Evolutionary conservation across 2,329 filamentous ascomycete genomes (phyloP).

Genomic region (Neurospora sp.): DNA sequence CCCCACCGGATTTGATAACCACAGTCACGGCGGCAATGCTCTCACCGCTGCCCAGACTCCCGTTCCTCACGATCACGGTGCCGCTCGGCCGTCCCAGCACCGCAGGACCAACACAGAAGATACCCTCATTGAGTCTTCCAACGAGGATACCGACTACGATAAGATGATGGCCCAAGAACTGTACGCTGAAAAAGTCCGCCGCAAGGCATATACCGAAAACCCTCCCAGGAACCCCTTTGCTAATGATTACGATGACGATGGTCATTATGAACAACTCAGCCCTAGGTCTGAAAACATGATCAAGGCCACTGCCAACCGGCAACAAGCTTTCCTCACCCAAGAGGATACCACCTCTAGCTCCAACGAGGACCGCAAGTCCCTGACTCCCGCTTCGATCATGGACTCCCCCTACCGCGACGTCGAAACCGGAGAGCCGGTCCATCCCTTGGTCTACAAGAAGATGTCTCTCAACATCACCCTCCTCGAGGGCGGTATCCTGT

Average conservation of each 20-base stretch:
- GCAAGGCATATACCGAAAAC: slow-evolving; percentile 1
- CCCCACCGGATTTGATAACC: slow-evolving; percentile 33
- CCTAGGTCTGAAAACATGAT: slow-evolving; percentile 37
- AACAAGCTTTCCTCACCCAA: background rate
- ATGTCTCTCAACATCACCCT: slow-evolving; percentile 65
- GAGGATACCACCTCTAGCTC: slow-evolving; percentile 12
- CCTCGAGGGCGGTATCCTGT: slow-evolving; percentile 68
- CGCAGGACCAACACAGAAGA: slow-evolving; percentile 22
- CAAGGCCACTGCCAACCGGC: slow-evolving; percentile 22
- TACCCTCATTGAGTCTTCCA: slow-evolving; percentile 22
- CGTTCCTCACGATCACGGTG: slow-evolving; percentile 2
- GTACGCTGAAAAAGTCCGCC: slow-evolving; percentile 27
- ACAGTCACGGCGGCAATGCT: slow-evolving; percentile 1
- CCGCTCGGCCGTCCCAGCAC: slow-evolving; percentile 19
- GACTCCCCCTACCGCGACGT: slow-evolving; percentile 32
- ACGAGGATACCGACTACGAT: slow-evolving; percentile 27
- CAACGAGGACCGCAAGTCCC: slow-evolving; percentile 12
- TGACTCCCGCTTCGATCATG: slow-evolving; percentile 10
- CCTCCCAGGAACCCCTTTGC: background rate
- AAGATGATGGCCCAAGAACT: slow-evolving; percentile 31
- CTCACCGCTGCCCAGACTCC: slow-evolving; percentile 5
- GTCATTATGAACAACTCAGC: slow-evolving; percentile 16
- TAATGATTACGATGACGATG: slow-evolving; percentile 15
- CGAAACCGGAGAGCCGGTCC: slow-evolving; percentile 32
- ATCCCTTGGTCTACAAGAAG: slow-evolving; percentile 43